These are phyloP conservation scores for Triticum dicoccoides DNA, from an alignment of 176 grass and related monocot species.

Conservation along the genomic window DNA sequence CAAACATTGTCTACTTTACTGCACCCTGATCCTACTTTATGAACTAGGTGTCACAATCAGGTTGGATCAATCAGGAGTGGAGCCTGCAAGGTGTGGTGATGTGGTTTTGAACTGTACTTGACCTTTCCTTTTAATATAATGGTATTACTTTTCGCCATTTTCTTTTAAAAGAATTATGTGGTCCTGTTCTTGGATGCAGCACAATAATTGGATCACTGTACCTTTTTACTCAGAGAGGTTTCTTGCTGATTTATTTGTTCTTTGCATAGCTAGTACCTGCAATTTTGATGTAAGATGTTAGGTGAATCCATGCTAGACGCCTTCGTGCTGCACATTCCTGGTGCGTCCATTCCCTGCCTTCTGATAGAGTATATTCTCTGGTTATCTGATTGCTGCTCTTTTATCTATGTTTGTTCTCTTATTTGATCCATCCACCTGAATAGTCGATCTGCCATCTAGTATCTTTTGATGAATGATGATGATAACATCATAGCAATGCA, in stretches of 20 bases:
- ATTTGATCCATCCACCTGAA: background rate
- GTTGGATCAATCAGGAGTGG: constrained; percentile 16
- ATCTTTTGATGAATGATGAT: constrained; percentile 5
- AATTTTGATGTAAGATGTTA: background rate
- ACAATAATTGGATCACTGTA: background rate
- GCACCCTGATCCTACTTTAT: constrained; percentile 13
- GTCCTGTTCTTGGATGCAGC: background rate
- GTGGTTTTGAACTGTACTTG: background rate
- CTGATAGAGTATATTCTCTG: constrained; percentile 21
- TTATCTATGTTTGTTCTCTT: background rate
- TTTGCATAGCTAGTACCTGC: background rate
- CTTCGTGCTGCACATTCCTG: background rate
- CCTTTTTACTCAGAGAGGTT: background rate
- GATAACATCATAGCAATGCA: background rate
- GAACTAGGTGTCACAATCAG: background rate
- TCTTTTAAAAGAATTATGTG: background rate
- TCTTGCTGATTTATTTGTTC: constrained; percentile 26
- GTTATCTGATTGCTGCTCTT: background rate
- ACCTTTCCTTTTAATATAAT: background rate
- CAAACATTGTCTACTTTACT: background rate
- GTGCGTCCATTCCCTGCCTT: background rate
- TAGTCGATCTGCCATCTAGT: background rate
- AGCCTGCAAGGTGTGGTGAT: background rate
- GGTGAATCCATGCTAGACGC: background rate
- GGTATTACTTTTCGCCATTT: background rate